Base-by-base conservation (phyloP, 1,139 yeast species). In the Hyphopichia wangnamkhiaoensis region DNA sequence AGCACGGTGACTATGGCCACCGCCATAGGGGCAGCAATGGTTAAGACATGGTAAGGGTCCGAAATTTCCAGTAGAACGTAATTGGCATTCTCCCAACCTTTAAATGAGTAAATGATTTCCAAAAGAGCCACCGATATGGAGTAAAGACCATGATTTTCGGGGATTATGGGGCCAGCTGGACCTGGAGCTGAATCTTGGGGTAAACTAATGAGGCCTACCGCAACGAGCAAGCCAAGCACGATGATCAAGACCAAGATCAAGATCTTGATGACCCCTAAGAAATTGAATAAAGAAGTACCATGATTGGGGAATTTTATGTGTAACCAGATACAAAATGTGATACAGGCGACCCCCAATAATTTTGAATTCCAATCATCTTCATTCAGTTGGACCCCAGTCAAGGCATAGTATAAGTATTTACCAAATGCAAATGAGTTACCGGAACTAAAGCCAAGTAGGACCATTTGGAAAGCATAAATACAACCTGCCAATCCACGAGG, bases 21-120 rank as follows among this genome's bases (percentile, higher is more conserved):
- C 1, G 93, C 87, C 18, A 74, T 54, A 8, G 94, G 94, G 12
- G 91, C 93, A 0, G 91, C 87, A 33, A 80, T 65, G 35, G 78
- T 82, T 44, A 86, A 69, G 14, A 86, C 83, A 44, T 78, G 74
- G 40, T 80, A 77, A 0, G 94, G 94, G 52, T 85, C 62, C 13
- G 60, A 58, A 23, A 70, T 63, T 44, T 71, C 76, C 48, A 56
- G 65, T 21, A 71, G 56, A 8, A 71, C 76, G 40, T 70, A 71
- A 45, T 71, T 71, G 38, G 69, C 76, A 44, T 71, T 71, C 48
- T 71, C 76, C 76, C 76, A 61, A 9, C 73, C 73, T 38, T 66
- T 67, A 45, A 65, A 67, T 6, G 71, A 65, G 53, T 63, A 60
- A 8, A 71, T 64, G 32, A 71, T 68, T 44, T 70, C 74, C 19